These are phyloP conservation scores for Apophysomyces sp. DNA, from an alignment of 371 early-diverging fungal genomes.

Conservation along the genomic window DNA sequence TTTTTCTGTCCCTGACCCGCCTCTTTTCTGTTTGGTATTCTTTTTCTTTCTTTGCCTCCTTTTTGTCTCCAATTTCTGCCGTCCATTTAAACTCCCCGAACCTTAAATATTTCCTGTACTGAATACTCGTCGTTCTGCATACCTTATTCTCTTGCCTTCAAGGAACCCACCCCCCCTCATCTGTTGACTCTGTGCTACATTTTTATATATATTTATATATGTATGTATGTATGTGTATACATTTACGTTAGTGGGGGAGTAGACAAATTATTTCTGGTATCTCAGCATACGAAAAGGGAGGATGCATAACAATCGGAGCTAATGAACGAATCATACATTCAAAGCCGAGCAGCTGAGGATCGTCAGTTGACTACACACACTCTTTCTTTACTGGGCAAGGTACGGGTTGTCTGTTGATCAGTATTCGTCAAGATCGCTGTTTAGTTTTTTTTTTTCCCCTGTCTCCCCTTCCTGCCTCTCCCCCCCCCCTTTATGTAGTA, in stretches of 20 bases:
- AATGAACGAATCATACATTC: neutral
- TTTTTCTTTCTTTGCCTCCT: neutral
- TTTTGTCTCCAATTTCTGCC: neutral
- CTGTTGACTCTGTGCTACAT: too few species aligned
- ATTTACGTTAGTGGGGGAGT: too few species aligned
- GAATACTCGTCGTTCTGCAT: neutral
- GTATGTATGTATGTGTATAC: too few species aligned
- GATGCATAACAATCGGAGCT: constrained; percentile 4
- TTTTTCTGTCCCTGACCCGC: neutral
- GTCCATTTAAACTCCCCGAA: neutral
- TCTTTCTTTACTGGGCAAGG: neutral
- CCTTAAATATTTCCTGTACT: neutral
- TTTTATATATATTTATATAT: too few species aligned
- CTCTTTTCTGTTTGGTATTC: too few species aligned
- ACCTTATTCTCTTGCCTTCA: too few species aligned
- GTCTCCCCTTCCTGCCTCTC: neutral
- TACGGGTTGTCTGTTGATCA: neutral
- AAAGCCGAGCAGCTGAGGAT: neutral
- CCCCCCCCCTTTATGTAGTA: neutral
- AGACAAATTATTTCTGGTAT: too few species aligned
- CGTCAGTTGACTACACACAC: constrained; percentile 1
- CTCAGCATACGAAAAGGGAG: neutral
- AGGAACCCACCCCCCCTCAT: too few species aligned
- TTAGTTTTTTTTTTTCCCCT: neutral
- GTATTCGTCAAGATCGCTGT: neutral